Base-by-base conservation (phyloP, 2,329 filamentous ascomycete species). In the Arthrinium puccinioides region DNA sequence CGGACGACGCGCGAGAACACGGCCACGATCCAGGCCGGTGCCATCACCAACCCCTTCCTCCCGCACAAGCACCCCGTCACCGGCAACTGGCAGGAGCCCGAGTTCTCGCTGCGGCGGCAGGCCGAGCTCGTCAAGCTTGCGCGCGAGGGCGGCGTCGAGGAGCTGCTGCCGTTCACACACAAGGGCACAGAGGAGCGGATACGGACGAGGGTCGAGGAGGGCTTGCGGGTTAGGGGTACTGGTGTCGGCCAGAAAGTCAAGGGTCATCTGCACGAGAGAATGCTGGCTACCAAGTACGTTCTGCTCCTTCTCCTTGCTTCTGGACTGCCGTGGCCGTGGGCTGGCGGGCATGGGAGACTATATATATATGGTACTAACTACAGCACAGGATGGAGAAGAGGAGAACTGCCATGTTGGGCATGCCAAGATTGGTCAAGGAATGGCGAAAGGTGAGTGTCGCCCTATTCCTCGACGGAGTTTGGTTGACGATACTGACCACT, bases 191-290 rank as follows among this genome's bases (percentile, higher is more conserved):
- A 80, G 49, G 74, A 76, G 57, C 79, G 72, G 60, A 74, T 88
- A 54, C 72, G 77, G 53, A 76, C 79, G 59, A 70, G 86, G 40
- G 76, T 87, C 41, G 84, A 94, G 68, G 74, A 82, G 46, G 90
- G 89, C 34, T 59, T 95, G 60, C 74, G 82, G 44, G 84, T 96
- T 41, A 90, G 89, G 76, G 90, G 90, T 52, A 97, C 90, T 2
- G 90, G 92, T 71, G 80, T 87, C 49, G 90, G 88, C 40, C 82
- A 96, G 66, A 81, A 75, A 63, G 90, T 96, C 60, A 98, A 97
- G 82, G 92, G 92, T 62, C 90, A 96, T 64, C 74, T 79, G 52
- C 86, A 89, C 79, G 92, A 98, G 72, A 79, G 92, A 58, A 84
- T 83, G 54, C 69, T 96, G 68, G 82, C 85, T 65, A 71, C 75